Conservation (phyloP, 768 basidiomycete genomes). For the Rhodosporidiobolus odoratus region DNA sequence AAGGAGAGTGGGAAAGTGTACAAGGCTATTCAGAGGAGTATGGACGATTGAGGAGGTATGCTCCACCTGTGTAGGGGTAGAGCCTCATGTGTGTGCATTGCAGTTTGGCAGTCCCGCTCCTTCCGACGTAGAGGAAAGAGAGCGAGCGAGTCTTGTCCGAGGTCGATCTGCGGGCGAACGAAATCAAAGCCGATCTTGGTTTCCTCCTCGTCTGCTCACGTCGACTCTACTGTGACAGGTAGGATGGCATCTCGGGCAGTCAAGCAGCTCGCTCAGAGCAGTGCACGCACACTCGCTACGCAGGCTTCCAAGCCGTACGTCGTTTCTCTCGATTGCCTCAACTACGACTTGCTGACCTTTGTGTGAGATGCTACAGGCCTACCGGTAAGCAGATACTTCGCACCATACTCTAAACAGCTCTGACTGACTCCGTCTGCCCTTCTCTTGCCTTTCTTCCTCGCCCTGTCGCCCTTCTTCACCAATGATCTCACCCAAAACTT, state of each 20-base stretch:
- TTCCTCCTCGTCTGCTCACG: background rate
- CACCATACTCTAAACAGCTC: rapidly evolving
- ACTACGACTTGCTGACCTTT: background rate
- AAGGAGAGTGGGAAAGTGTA: slow-evolving; percentile 68
- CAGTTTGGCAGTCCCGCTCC: no score
- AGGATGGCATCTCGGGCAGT: slow-evolving; percentile 9
- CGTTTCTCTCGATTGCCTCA: background rate
- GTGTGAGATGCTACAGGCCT: slow-evolving; percentile 6
- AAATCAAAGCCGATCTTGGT: background rate
- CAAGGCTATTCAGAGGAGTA: slow-evolving; percentile 73
- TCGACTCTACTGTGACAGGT: background rate
- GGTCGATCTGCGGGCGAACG: background rate
- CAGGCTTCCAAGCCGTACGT: slow-evolving; percentile 21
- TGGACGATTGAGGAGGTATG: slow-evolving; percentile 45
- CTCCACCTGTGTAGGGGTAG: background rate
- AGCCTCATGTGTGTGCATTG: background rate
- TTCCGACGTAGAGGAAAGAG: no score
- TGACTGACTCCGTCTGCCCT: background rate
- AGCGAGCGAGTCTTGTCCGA: background rate
- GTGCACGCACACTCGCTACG: slow-evolving; percentile 18
- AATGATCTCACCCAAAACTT: background rate
- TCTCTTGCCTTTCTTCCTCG: background rate
- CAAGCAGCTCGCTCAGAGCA: background rate
- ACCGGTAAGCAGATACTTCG: slow-evolving; percentile 4
- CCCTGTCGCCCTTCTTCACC: background rate